These are phyloP conservation scores for Metschnikowia orientalis DNA, from an alignment of 805 yeast genomes.

Conservation along the genomic window DNA sequence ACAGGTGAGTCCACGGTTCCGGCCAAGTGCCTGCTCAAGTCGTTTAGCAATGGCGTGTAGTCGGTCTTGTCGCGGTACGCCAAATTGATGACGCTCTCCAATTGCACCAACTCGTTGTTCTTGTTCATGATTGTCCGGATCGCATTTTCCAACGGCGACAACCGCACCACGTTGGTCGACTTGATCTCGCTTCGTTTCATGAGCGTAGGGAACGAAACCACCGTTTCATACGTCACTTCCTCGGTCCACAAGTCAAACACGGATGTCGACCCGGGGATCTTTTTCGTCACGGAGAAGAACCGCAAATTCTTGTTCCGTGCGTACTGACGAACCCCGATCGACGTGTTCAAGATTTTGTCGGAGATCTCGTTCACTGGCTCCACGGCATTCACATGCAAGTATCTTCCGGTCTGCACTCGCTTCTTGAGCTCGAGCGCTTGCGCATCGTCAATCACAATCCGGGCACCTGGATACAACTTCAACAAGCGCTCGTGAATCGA, in stretches of 20 bases:
- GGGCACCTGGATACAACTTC: constrained; percentile 76
- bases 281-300: constrained; percentile 63
- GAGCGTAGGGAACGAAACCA: constrained; percentile 76
- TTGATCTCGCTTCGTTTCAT: constrained; percentile 79
- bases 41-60: constrained; percentile 48
- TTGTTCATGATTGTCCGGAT: constrained; percentile 60
- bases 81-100: constrained; percentile 57
- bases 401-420: constrained; percentile 64
- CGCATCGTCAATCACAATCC: constrained; percentile 56
- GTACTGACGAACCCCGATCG: constrained; percentile 66
- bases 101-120: constrained; percentile 65
- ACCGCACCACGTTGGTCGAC: constrained; percentile 41
- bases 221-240: constrained; percentile 74
- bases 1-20: constrained; percentile 93
- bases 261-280: constrained; percentile 67
- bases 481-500: constrained; percentile 74
- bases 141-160: constrained; percentile 87
- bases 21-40: constrained; percentile 63
- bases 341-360: constrained; percentile 41
- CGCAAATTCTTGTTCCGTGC: constrained; percentile 70
- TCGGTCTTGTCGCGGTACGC: constrained; percentile 50
- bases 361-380: constrained; percentile 59
- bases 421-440: constrained; percentile 50
- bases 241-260: constrained; percentile 84
- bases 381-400: constrained; percentile 65